Evolutionary conservation across 768 basidiomycete genomes (phyloP).

Genomic region (Boletus huronensis): DNA sequence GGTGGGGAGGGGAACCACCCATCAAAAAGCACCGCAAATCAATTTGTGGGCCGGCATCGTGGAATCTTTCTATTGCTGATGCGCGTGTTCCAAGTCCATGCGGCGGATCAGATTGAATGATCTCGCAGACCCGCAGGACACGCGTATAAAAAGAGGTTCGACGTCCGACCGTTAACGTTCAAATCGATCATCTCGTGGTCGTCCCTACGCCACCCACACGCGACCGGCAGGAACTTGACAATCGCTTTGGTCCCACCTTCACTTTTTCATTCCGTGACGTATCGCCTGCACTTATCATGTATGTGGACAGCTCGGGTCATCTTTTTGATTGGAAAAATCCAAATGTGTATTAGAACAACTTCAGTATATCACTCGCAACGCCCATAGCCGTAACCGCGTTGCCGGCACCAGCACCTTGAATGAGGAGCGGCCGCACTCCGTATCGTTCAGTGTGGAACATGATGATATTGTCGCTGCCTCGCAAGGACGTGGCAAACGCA

Average conservation of each 20-base stretch:
- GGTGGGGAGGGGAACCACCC: background rate
- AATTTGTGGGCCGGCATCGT: background rate
- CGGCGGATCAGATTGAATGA: background rate
- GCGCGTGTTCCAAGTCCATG: constrained; percentile 2
- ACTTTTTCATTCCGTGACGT: background rate
- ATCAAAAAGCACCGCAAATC: background rate
- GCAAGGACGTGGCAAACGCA: constrained; percentile 93
- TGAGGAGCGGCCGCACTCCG: constrained; percentile 79
- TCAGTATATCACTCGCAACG: constrained; percentile 84
- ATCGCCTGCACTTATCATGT: background rate
- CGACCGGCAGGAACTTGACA: constrained; percentile 3
- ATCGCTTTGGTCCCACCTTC: background rate
- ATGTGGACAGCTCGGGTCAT: constrained; percentile 4
- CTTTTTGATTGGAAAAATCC: background rate
- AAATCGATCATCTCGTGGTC: background rate
- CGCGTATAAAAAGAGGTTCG: constrained; percentile 1
- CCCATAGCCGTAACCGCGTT: constrained; percentile 99
- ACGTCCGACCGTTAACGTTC: background rate
- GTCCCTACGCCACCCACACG: constrained; percentile 1
- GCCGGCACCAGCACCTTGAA: constrained; percentile 97
- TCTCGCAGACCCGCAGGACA: background rate
- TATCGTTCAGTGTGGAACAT: constrained; percentile 97
- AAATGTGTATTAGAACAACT: constrained; percentile 31
- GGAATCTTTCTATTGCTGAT: background rate
- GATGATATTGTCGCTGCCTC: constrained; percentile 96